Percentiles rank a stretch among this genome's conserved stretches.
These are phyloP conservation scores for Aulographum hederae DNA, from an alignment of 2,329 filamentous ascomycete genomes.

Conservation along the genomic window DNA sequence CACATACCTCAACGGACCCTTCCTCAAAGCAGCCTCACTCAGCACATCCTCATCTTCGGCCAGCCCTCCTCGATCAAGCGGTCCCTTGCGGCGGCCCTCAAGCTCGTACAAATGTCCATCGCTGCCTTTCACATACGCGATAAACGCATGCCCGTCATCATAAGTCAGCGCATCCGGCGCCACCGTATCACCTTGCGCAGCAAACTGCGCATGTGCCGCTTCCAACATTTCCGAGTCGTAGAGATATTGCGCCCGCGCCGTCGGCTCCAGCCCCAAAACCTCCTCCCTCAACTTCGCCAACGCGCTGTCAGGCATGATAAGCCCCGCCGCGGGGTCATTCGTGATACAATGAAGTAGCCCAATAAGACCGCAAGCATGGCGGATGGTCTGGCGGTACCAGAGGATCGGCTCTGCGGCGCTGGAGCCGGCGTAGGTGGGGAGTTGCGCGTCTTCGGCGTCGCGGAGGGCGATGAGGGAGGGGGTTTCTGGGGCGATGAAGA, in stretches of 20 bases:
- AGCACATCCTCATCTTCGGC: conserved; percentile 24
- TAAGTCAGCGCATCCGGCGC: conserved; percentile 15
- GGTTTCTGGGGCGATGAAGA: conserved; percentile 30
- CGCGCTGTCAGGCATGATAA: conserved; percentile 23
- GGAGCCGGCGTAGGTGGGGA: conserved; percentile 23
- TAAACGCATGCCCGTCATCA: conserved; percentile 17
- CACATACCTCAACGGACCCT: conserved; percentile 21
- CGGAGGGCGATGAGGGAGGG: conserved; percentile 19
- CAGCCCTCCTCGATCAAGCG: conserved; percentile 23
- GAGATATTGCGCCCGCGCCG: conserved; percentile 30
- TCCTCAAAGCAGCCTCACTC: conserved; percentile 21
- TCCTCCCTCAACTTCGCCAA: conserved; percentile 26
- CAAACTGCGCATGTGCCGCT: conserved; percentile 22
- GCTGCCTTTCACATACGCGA: conserved; percentile 26
- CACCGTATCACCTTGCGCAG: conserved; percentile 21
- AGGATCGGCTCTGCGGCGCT: conserved; percentile 33
- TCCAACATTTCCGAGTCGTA: conserved; percentile 29
- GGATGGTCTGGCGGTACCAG: conserved; percentile 42
- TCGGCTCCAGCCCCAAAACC: conserved; percentile 24
- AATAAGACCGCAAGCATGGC: conserved; percentile 40
- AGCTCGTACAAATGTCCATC: conserved; percentile 29
- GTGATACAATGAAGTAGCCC: conserved; percentile 34
- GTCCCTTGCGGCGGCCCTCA: conserved; percentile 24
- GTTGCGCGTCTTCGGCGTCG: conserved; percentile 20
- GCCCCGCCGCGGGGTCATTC: conserved; percentile 27